Percentiles rank a stretch among this genome's conserved stretches.
Evolutionary conservation across 805 yeast species (phyloP).

Genomic region (Barnettozyma californica): DNA sequence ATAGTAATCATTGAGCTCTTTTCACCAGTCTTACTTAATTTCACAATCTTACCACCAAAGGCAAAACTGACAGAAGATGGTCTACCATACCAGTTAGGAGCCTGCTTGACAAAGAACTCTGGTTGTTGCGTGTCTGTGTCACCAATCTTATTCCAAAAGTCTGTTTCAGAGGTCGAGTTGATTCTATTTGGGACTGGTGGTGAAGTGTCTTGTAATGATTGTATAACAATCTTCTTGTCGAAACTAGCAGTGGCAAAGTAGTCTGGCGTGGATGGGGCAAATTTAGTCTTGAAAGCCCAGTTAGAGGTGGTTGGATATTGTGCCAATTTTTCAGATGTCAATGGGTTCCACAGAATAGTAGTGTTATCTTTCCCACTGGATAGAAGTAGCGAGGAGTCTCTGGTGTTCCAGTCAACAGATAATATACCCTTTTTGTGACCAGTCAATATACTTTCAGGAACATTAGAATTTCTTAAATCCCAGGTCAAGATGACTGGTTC

Average conservation of each 20-base stretch:
- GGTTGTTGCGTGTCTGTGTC: slow-evolving; percentile 70
- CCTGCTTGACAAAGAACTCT: slow-evolving; percentile 63
- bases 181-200: slow-evolving; percentile 46
- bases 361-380: slow-evolving; percentile 93
- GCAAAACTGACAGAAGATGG: slow-evolving; percentile 80
- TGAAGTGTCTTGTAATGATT: slow-evolving; percentile 82
- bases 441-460: slow-evolving; percentile 69
- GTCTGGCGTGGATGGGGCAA: slow-evolving; percentile 87
- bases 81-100: slow-evolving; percentile 84
- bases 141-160: slow-evolving; percentile 80
- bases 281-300: slow-evolving; percentile 87
- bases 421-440: slow-evolving; percentile 89
- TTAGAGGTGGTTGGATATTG: slow-evolving; percentile 88
- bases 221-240: slow-evolving; percentile 77
- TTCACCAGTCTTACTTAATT: slow-evolving; percentile 38
- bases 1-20: slow-evolving; percentile 39
- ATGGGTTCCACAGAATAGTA: slow-evolving; percentile 87
- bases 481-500: slow-evolving; percentile 80
- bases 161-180: slow-evolving; percentile 52
- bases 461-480: slow-evolving; percentile 91
- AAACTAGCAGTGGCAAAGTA: slow-evolving; percentile 83
- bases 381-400: slow-evolving; percentile 70
- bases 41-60: slow-evolving; percentile 85
- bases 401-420: slow-evolving; percentile 89
- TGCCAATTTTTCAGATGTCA: slow-evolving; percentile 64